Evolutionary conservation across 2,329 filamentous ascomycete species (phyloP), one percentile per base, ranked within the genome.

Genomic region (Bipolaris cookei): DNA sequence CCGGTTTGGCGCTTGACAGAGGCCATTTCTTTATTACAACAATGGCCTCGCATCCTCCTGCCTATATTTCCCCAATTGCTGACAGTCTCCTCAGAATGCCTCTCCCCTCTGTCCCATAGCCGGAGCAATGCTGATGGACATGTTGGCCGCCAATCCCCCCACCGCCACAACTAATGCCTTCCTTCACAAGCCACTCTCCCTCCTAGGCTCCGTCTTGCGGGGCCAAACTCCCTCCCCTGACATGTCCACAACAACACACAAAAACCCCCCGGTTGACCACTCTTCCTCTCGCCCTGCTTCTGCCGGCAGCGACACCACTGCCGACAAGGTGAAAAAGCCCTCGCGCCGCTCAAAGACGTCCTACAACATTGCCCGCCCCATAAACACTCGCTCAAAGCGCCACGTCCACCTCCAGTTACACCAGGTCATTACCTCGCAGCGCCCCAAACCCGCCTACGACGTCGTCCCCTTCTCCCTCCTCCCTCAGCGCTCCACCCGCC

Each of bases 351-450:
- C 81, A 49, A 87, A 84, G 69, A 90, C 87, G 2, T 83, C 81
- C 6, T 92, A 85, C 72, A 81, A 86, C 51, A 81, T 92, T 38
- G 90, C 88, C 41, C 88, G 89, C 62, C 89, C 90, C 0, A 88
- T 56, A 77, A 83, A 62, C 79, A 81, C 68, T 83, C 68, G 77
- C 49, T 75, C 87, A 68, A 89, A 89, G 69, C 81, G 89, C 13
- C 85, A 88, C 65, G 78, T 92, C 16, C 78, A 92, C 5, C 81
- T 93, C 5, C 90, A 94, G 73, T 78, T 93, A 14, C 90, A 92
- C 68, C 82, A 85, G 55, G 73, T 91, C n/a, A 80, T 83, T 2
- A 76, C 81, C 38, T 82, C 86, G 59, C 80, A 70, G 49, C 84
- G 90, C 21, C 88, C 89, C 0, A 82, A 82, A 49, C 90, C 90